phyloP scores from a whole-genome alignment of 1,284 basidiomycete genomes.

The Boletus holoroseus region DNA sequence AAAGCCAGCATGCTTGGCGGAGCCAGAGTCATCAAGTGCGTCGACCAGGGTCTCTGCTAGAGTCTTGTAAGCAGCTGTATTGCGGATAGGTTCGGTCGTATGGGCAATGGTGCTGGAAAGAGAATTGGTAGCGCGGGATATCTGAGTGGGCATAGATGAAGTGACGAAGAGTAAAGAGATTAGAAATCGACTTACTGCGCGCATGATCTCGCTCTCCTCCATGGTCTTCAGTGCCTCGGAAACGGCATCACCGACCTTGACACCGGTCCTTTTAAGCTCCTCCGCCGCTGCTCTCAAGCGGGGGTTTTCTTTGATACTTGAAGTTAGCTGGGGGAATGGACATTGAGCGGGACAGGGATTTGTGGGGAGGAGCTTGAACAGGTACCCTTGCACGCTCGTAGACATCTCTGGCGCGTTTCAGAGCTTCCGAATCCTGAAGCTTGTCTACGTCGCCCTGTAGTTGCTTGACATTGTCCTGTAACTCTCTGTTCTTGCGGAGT shows the following conservation, averaged over 20 bases:
- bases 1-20: constrained; percentile 89
- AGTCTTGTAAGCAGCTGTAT: constrained; percentile 92
- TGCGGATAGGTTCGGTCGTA: constrained; percentile 89
- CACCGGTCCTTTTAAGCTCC: constrained; percentile 82
- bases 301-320: constrained; percentile 97
- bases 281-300: constrained; percentile 85
- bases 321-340: constrained; percentile 58
- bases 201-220: constrained; percentile 92
- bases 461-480: constrained; percentile 96
- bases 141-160: constrained; percentile 38
- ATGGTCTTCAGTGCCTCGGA: constrained; percentile 83
- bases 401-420: constrained; percentile 84
- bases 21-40: constrained; percentile 90
- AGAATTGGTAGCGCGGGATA: constrained; percentile 74
- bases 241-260: constrained; percentile 93
- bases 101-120: constrained; percentile 75
- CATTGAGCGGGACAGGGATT: constrained; percentile 6
- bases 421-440: constrained; percentile 93
- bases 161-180: background rate
- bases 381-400: constrained; percentile 91
- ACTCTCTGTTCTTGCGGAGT: constrained; percentile 87
- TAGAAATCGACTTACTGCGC: constrained; percentile 51
- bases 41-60: constrained; percentile 87
- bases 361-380: constrained; percentile 19
- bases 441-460: constrained; percentile 97